Evolutionary conservation across 768 basidiomycete genomes (phyloP).

Genomic region (Xerocomus brunneocitrinus): DNA sequence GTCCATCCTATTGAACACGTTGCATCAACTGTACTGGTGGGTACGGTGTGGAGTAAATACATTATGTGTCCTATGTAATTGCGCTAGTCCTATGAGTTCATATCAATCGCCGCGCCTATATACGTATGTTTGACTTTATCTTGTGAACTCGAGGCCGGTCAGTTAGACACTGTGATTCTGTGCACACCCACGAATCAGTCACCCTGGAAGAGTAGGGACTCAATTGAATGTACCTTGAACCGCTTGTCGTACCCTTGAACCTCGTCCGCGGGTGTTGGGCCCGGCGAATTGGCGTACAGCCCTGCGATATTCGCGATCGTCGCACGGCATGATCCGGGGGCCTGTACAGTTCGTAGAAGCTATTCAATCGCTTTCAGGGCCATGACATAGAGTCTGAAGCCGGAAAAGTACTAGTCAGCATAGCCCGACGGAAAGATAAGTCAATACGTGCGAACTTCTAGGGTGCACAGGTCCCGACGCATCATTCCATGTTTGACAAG

Average conservation of each 20-base stretch:
- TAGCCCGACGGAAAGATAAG: not conserved
- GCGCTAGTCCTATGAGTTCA: too few species aligned
- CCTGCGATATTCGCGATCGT: not conserved
- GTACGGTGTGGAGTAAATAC: too few species aligned
- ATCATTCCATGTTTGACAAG: not conserved
- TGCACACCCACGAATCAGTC: not conserved
- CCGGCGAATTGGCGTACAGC: not conserved
- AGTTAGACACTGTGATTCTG: not conserved
- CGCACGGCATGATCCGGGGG: not conserved
- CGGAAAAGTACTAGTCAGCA: not conserved
- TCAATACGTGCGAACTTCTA: not conserved
- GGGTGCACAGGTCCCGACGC: not conserved
- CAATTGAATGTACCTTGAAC: not conserved
- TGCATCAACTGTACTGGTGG: not conserved
- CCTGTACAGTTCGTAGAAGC: too few species aligned
- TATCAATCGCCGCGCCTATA: not conserved
- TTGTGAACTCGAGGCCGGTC: too few species aligned
- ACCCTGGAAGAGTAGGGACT: not conserved
- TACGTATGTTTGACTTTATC: too few species aligned
- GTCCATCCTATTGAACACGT: not conserved
- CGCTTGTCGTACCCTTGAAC: not conserved
- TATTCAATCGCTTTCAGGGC: not conserved
- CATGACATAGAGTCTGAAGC: not conserved
- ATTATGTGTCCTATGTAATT: not conserved
- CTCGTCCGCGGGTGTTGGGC: not conserved